These are phyloP conservation scores for Rhizopus arrhizus DNA, from an alignment of 371 early-diverging fungal genomes.

Conservation along the genomic window DNA sequence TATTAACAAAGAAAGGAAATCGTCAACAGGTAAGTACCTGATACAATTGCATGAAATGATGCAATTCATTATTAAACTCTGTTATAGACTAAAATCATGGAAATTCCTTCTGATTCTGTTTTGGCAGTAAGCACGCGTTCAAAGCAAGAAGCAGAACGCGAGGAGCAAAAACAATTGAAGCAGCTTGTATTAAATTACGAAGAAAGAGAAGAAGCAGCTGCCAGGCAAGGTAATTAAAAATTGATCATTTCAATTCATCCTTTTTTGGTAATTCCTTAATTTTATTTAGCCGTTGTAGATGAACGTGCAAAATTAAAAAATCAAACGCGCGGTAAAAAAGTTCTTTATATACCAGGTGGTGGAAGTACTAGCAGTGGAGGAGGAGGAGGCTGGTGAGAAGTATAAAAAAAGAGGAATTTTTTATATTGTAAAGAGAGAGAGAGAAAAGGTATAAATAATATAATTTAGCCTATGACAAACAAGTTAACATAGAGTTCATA, in stretches of 20 bases:
- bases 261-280: neutral
- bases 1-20: constrained; percentile 91
- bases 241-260: neutral
- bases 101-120: constrained; percentile 82
- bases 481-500: neutral
- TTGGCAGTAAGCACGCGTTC: constrained; percentile 81
- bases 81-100: constrained; percentile 65
- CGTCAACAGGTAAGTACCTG: constrained; percentile 72
- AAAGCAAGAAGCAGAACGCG: constrained; percentile 85
- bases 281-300: constrained; percentile 37
- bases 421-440: neutral
- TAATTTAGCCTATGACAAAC: neutral
- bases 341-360: constrained; percentile 48
- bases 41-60: neutral
- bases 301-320: constrained; percentile 38
- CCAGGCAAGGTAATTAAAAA: constrained; percentile 50
- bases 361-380: constrained; percentile 33
- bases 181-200: constrained; percentile 89
- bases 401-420: constrained; percentile 4
- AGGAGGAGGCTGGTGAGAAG: constrained; percentile 9
- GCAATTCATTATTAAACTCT: constrained; percentile 4
- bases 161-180: constrained; percentile 89
- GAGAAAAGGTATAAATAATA: constrained; percentile 4
- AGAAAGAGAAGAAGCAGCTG: constrained; percentile 75
- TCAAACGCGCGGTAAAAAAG: constrained; percentile 32